phyloP scores from a whole-genome alignment of 176 grass and related monocot genomes.

The Metroxylon sagu region DNA sequence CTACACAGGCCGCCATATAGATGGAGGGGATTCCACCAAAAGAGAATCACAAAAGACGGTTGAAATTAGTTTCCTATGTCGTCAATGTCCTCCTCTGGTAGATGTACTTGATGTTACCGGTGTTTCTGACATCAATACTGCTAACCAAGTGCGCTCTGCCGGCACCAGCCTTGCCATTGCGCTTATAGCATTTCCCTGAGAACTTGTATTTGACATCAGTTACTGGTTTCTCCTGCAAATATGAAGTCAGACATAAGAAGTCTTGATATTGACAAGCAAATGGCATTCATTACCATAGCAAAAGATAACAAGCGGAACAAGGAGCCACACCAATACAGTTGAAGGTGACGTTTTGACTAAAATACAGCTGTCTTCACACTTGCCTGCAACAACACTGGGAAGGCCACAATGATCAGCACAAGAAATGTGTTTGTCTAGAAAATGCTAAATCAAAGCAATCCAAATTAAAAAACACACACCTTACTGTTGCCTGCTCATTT shows the following conservation, averaged over 20 bases:
- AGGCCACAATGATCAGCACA: constrained; percentile 15
- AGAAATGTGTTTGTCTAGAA: constrained; percentile 3
- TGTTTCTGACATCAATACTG: constrained; percentile 2
- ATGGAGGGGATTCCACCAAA: too few species aligned
- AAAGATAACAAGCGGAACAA: background rate
- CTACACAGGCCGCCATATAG: too few species aligned
- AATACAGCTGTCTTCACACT: constrained; percentile 16
- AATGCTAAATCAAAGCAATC: constrained; percentile 18
- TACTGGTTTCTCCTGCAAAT: constrained; percentile 16
- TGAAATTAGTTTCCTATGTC: too few species aligned
- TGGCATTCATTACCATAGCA: too few species aligned
- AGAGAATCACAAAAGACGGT: too few species aligned
- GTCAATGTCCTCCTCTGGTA: too few species aligned
- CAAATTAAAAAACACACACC: constrained; percentile 11
- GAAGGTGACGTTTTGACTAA: constrained; percentile 8
- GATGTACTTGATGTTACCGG: too few species aligned
- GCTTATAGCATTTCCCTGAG: constrained; percentile 37
- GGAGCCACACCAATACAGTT: constrained; percentile 15
- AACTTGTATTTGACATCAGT: constrained; percentile 23
- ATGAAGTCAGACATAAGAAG: background rate
- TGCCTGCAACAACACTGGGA: constrained; percentile 38
- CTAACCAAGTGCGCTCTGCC: constrained; percentile 15
- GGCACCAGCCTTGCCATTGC: constrained; percentile 4
- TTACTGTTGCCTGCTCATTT: background rate
- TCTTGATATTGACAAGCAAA: background rate